These are phyloP conservation scores for Pestalotiopsis sp. DNA, from an alignment of 2,329 filamentous ascomycete species.

Conservation along the genomic window DNA sequence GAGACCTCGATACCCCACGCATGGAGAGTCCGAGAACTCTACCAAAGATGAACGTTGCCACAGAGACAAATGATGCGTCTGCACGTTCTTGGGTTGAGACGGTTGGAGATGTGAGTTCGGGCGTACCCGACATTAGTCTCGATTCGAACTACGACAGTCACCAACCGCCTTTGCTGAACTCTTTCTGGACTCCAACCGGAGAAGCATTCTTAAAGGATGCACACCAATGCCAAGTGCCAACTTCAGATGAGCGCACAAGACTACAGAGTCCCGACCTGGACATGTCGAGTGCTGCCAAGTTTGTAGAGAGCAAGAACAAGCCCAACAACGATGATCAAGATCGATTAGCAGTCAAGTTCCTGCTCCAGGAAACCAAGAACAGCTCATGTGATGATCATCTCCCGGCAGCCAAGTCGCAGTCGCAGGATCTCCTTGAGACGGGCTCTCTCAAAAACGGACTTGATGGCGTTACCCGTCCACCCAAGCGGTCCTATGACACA, in stretches of 20 bases:
- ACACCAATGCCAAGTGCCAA: constrained; percentile 12
- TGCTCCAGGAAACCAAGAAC: constrained; percentile 25
- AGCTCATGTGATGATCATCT: constrained; percentile 13
- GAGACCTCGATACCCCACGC: too few species aligned
- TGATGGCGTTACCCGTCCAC: background rate
- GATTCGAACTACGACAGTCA: background rate
- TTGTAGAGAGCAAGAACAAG: constrained; percentile 30
- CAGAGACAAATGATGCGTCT: too few species aligned
- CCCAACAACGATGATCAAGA: constrained; percentile 15
- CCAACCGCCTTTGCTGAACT: background rate
- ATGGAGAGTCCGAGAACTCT: too few species aligned
- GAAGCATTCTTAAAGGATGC: constrained; percentile 35
- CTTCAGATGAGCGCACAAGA: constrained; percentile 9
- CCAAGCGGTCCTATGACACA: constrained; percentile 27
- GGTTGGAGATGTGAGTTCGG: background rate
- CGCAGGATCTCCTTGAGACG: too few species aligned
- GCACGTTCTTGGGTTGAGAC: too few species aligned
- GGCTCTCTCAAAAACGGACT: too few species aligned
- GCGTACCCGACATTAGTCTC: background rate
- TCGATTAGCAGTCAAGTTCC: constrained; percentile 28
- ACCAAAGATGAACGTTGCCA: too few species aligned
- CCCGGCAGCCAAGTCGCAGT: background rate
- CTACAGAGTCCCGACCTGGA: constrained; percentile 27
- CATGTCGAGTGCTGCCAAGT: constrained; percentile 34
- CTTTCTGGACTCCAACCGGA: constrained; percentile 30